Conservation (phyloP, 192 early-diverging fungal species). For the Coemansia sp. region DNA sequence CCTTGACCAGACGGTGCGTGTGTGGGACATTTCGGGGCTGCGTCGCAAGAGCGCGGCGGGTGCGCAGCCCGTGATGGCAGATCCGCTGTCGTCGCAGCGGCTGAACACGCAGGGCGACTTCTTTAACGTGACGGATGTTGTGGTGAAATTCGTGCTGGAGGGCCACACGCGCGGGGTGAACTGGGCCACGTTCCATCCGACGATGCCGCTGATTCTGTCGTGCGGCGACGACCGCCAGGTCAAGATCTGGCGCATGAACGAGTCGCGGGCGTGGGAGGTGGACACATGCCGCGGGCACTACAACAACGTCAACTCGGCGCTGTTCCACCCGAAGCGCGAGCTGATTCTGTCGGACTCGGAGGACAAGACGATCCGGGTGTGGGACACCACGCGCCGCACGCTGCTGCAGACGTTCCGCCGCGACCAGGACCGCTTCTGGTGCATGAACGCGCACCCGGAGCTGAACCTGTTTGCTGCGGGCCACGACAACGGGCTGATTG, state of each 20-base stretch:
- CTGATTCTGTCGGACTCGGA: slow-evolving; percentile 92
- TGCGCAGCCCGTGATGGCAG: slow-evolving; percentile 40
- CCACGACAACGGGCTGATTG: slow-evolving; percentile 96
- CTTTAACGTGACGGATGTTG: slow-evolving; percentile 94
- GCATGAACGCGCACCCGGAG: slow-evolving; percentile 92
- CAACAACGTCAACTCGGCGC: slow-evolving; percentile 90
- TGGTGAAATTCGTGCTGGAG: slow-evolving; percentile 98
- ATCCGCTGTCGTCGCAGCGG: slow-evolving; percentile 42
- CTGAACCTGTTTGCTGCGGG: slow-evolving; percentile 98
- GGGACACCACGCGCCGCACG: slow-evolving; percentile 97
- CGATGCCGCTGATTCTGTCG: slow-evolving; percentile 93
- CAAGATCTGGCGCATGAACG: slow-evolving; percentile 99
- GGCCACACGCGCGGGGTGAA: slow-evolving; percentile 98
- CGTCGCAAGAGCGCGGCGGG: slow-evolving; percentile 53
- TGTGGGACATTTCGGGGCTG: slow-evolving; percentile 98
- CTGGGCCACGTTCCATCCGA: slow-evolving; percentile 98
- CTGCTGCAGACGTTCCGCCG: slow-evolving; percentile 94
- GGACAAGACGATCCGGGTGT: slow-evolving; percentile 97
- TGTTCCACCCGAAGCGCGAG: slow-evolving; percentile 97
- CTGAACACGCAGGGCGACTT: slow-evolving; percentile 81
- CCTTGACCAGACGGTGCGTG: slow-evolving; percentile 94
- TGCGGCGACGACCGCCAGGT: slow-evolving; percentile 96
- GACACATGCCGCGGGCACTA: slow-evolving; percentile 99
- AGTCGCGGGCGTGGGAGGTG: slow-evolving; percentile 99
- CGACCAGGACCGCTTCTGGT: slow-evolving; percentile 98